These are phyloP conservation scores for Coemansia sp. DNA, from an alignment of 371 early-diverging fungal species.

Conservation along the genomic window DNA sequence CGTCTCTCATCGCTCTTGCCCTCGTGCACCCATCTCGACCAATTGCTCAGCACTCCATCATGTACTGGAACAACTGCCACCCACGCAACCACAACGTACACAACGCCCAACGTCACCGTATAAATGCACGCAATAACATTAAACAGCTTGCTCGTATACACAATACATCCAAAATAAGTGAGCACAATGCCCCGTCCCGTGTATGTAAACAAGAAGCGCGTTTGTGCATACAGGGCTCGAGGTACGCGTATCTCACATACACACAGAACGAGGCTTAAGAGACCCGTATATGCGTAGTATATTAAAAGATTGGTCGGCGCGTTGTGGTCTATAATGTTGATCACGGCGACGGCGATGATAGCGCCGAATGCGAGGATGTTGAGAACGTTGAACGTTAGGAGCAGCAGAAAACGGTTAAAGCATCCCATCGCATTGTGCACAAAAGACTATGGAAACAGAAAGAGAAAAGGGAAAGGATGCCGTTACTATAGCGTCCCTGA, in stretches of 20 bases:
- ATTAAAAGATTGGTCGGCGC: constrained; percentile 48
- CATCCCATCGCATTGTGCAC: constrained; percentile 31
- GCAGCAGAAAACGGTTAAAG: constrained; percentile 39
- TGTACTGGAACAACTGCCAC: constrained; percentile 37
- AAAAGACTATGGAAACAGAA: not conserved
- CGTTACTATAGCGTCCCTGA: not conserved
- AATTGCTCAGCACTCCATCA: constrained; percentile 37
- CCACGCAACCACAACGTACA: constrained; percentile 45
- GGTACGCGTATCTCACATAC: constrained; percentile 43
- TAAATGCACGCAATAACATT: constrained; percentile 44
- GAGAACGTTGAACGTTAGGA: constrained; percentile 39
- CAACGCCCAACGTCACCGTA: constrained; percentile 44
- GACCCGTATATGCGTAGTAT: constrained; percentile 48
- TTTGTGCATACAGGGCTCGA: constrained; percentile 28
- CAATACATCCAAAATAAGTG: constrained; percentile 51
- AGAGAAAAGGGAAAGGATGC: constrained; percentile 1
- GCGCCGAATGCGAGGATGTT: constrained; percentile 37
- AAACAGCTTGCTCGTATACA: constrained; percentile 30
- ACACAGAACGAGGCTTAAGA: constrained; percentile 33
- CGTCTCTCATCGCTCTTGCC: not conserved
- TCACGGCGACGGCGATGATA: constrained; percentile 38
- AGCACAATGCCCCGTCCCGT: constrained; percentile 45
- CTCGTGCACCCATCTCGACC: constrained; percentile 31
- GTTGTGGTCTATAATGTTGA: constrained; percentile 27
- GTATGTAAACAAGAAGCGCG: constrained; percentile 48